These are phyloP conservation scores for Orbilia oligospora DNA, from an alignment of 2,329 filamentous ascomycete genomes.

Conservation along the genomic window DNA sequence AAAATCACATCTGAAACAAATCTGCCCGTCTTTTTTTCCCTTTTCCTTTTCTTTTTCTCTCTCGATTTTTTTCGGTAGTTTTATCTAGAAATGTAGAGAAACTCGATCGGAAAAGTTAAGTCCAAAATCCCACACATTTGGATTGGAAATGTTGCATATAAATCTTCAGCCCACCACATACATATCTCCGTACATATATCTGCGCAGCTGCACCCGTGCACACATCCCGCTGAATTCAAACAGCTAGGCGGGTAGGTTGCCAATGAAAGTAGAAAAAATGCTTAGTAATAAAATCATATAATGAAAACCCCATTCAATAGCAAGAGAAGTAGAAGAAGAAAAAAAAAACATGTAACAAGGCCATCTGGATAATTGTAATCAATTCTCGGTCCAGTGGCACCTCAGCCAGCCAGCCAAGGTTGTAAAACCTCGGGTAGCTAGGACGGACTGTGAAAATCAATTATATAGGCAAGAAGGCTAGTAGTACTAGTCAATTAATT, in stretches of 20 bases:
- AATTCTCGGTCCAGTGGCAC: slow-evolving; percentile 20
- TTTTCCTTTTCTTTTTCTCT: not conserved
- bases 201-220: not conserved
- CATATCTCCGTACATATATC: not conserved
- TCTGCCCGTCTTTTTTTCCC: not conserved
- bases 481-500: no score
- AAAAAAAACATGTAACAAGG: not conserved
- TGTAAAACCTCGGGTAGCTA: slow-evolving; percentile 7
- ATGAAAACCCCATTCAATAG: not conserved
- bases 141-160: slow-evolving; percentile 16
- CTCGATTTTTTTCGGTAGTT: not conserved
- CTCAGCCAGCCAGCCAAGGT: not conserved
- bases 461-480: not conserved
- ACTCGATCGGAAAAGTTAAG: not conserved
- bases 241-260: no score
- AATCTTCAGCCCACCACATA: slow-evolving; percentile 6
- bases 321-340: no score
- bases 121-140: slow-evolving; percentile 15
- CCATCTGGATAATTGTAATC: slow-evolving; percentile 27
- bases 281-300: slow-evolving; percentile 16
- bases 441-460: no score
- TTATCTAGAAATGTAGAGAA: not conserved
- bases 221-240: slow-evolving; percentile 4
- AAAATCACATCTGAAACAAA: slow-evolving; percentile 21
- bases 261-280: not conserved